Conservation (phyloP, 768 basidiomycete species). For the Suillus decipiens region DNA sequence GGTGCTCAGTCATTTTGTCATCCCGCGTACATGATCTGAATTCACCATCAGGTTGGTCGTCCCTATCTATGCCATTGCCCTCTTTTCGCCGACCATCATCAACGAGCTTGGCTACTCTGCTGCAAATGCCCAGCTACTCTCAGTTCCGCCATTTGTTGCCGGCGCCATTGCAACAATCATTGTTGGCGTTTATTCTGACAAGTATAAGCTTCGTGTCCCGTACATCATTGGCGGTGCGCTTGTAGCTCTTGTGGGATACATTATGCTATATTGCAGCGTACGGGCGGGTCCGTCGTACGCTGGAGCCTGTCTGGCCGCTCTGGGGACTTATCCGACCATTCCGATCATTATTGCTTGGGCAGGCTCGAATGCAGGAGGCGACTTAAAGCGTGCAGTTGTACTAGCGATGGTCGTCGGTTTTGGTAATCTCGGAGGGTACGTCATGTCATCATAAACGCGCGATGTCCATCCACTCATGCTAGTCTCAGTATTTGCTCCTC, state of each 20-base stretch:
- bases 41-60: constrained; percentile 38
- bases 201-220: constrained; percentile 45
- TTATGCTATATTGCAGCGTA: constrained; percentile 44
- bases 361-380: constrained; percentile 57
- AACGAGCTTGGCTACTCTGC: constrained; percentile 51
- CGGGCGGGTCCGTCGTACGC: constrained; percentile 37
- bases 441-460: constrained; percentile 35
- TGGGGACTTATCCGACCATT: constrained; percentile 53
- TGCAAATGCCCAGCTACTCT: constrained; percentile 49
- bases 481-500: constrained; percentile 40
- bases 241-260: constrained; percentile 54
- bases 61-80: constrained; percentile 49
- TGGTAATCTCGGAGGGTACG: constrained; percentile 55
- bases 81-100: constrained; percentile 55
- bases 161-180: constrained; percentile 46
- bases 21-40: neutral
- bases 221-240: constrained; percentile 45
- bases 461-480: neutral
- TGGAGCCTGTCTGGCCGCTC: constrained; percentile 51
- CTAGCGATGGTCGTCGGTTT: constrained; percentile 55
- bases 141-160: constrained; percentile 49
- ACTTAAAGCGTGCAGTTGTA: constrained; percentile 51
- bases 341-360: constrained; percentile 55
- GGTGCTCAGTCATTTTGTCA: constrained; percentile 30
- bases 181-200: constrained; percentile 46